phyloP scores from a whole-genome alignment of 2,329 filamentous ascomycete species.

The Fusarium marasasianum region DNA sequence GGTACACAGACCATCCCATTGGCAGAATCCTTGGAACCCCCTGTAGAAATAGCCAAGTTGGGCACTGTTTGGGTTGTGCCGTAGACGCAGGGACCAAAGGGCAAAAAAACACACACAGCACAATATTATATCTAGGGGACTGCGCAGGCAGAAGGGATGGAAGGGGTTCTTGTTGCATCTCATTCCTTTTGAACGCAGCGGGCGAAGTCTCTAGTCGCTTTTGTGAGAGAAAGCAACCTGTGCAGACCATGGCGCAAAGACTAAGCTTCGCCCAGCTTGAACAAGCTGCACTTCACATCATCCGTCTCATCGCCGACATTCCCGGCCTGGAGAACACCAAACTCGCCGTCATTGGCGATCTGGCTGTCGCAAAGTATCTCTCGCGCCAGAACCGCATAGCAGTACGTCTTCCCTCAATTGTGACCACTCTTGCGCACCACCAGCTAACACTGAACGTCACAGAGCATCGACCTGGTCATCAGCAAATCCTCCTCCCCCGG shows the following conservation, averaged over 20 bases:
- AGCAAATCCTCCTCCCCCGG: slow-evolving; percentile 45
- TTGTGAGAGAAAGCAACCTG: slow-evolving; percentile 18
- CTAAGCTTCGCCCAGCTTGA: slow-evolving; percentile 58
- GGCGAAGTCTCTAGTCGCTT: slow-evolving; percentile 34
- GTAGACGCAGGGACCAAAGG: neutral
- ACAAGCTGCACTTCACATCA: slow-evolving; percentile 84
- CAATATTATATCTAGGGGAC: slow-evolving; percentile 19
- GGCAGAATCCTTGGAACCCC: slow-evolving; percentile 12
- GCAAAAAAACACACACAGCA: neutral
- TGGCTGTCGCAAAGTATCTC: slow-evolving; percentile 43
- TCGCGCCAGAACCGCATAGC: slow-evolving; percentile 24
- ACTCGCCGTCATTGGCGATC: slow-evolving; percentile 42
- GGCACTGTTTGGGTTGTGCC: slow-evolving; percentile 22
- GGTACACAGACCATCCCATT: slow-evolving; percentile 14
- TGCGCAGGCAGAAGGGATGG: neutral
- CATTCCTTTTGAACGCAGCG: slow-evolving; percentile 3
- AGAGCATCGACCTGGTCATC: slow-evolving; percentile 45
- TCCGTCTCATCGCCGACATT: slow-evolving; percentile 77
- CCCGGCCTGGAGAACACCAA: slow-evolving; percentile 42
- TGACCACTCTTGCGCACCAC: fast-evolving
- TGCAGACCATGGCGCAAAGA: slow-evolving; percentile 35
- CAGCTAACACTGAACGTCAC: neutral
- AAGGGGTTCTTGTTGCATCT: neutral
- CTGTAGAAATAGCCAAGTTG: slow-evolving; percentile 17
- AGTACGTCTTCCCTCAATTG: slow-evolving; percentile 10